Base-by-base conservation (phyloP, 495 filamentous ascomycete species). In the Penicillium macrosclerotiorum region DNA sequence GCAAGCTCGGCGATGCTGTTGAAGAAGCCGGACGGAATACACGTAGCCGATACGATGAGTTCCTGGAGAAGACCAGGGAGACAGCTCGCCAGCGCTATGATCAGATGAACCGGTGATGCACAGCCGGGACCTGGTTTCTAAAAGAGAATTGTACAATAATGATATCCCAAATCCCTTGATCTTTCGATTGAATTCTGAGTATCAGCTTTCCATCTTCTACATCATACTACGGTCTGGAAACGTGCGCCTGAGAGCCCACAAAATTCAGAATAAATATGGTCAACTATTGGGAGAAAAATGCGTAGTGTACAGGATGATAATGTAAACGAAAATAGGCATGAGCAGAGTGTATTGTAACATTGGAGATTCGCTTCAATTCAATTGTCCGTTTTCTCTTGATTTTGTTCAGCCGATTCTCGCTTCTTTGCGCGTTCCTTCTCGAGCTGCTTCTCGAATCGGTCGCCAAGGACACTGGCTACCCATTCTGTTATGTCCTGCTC, bases 51-150 rank as follows among this genome's bases (percentile, higher is more conserved):
- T 89, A 87, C 55, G 73, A 76, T 1, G 86, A 86, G 36, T 96
- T 92, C 57, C 63, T 91, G 34, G 82, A 84, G 56, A 85, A 84
- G 71, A 87, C 86, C 11, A 87, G 78, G 57, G 85, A 93, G 37
- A 82, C 79, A 59, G 90, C 90, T 1, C 83, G 88, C 58, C 84
- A 90, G 56, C 73, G 90, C 30, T 95, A 83, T 60, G 84, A 89
- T 53, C 72, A 67, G 63, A 78, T 84, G 80, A 62, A 57, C 14
- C 54, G 43, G 17, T 56, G 49, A 48, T 51, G 13, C 9, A 13
- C 19, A 2, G 2, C 12, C 7, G n/a, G 14, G 14, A 13, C 22
- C 16, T 5, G 11, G 5, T 18, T 37, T 8, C 1, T 14, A 3
- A 13, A 38, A 9, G 13, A 37, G 13, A 9, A 43, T 32, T 47